Percentiles rank a stretch among this genome's conserved stretches.
phyloP scores from a whole-genome alignment of 2,329 filamentous ascomycete genomes.

The Xylaria sp. region DNA sequence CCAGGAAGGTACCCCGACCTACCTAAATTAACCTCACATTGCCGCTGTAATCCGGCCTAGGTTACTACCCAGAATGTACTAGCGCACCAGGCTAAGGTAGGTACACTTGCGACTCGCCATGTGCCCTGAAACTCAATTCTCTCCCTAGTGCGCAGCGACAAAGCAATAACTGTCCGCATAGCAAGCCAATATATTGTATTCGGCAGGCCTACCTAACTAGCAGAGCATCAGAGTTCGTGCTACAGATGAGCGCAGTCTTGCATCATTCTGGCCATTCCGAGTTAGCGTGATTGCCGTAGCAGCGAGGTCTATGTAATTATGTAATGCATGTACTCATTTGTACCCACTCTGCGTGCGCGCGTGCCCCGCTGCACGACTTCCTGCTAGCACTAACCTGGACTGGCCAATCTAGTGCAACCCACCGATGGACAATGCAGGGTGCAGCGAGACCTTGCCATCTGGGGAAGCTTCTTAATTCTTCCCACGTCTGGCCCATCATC shows the following conservation, averaged over 20 bases:
- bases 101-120: too few species aligned
- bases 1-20: too few species aligned
- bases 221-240: background rate
- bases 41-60: too few species aligned
- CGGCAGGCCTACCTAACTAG: too few species aligned
- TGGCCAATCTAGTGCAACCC: background rate
- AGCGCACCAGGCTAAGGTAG: too few species aligned
- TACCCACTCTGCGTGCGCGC: background rate
- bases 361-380: too few species aligned
- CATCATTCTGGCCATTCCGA: background rate
- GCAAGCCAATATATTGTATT: slow-evolving; percentile 12
- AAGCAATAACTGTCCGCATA: background rate
- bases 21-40: too few species aligned
- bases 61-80: too few species aligned
- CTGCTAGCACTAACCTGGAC: background rate
- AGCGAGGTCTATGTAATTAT: too few species aligned
- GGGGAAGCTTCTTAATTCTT: slow-evolving; percentile 12
- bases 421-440: background rate
- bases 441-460: slow-evolving; percentile 14
- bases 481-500: slow-evolving; percentile 8
- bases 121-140: too few species aligned
- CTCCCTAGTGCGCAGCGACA: too few species aligned
- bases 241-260: background rate
- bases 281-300: background rate
- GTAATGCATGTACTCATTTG: background rate